These are phyloP conservation scores for Fagopyrum tataricum DNA, from an alignment of 148 eudicot species.

Conservation along the genomic window DNA sequence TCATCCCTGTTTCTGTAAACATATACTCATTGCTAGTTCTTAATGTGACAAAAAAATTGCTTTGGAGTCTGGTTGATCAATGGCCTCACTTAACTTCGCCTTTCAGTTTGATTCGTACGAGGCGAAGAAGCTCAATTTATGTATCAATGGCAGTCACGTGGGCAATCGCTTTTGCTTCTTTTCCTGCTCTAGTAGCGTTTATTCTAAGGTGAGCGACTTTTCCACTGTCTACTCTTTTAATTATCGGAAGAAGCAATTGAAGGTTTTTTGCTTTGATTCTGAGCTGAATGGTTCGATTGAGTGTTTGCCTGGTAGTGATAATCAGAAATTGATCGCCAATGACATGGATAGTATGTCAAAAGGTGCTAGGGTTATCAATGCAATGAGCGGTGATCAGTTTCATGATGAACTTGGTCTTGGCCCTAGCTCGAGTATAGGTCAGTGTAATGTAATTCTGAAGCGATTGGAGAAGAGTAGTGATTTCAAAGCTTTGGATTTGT, in stretches of 20 bases:
- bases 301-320: neutral
- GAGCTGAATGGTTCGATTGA: constrained; percentile 2
- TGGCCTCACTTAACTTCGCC: constrained; percentile 41
- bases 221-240: neutral
- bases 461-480: constrained; percentile 48
- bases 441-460: constrained; percentile 55
- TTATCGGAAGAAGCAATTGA: constrained; percentile 1
- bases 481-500: constrained; percentile 46
- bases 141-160: constrained; percentile 16
- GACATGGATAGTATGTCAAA: neutral
- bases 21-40: neutral
- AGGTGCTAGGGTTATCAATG: constrained; percentile 10
- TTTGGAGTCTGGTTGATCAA: constrained; percentile 13
- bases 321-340: neutral
- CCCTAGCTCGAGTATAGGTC: constrained; percentile 31
- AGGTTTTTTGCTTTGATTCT: neutral
- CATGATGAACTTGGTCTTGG: constrained; percentile 18
- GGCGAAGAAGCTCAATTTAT: constrained; percentile 32
- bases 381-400: constrained; percentile 11
- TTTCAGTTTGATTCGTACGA: constrained; percentile 32
- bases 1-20: neutral
- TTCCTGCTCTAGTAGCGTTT: constrained; percentile 16
- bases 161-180: constrained; percentile 24
- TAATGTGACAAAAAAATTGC: neutral
- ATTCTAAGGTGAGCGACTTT: neutral